These are phyloP conservation scores for Anethum foeniculum DNA, from an alignment of 140 eudicot species.

Conservation along the genomic window DNA sequence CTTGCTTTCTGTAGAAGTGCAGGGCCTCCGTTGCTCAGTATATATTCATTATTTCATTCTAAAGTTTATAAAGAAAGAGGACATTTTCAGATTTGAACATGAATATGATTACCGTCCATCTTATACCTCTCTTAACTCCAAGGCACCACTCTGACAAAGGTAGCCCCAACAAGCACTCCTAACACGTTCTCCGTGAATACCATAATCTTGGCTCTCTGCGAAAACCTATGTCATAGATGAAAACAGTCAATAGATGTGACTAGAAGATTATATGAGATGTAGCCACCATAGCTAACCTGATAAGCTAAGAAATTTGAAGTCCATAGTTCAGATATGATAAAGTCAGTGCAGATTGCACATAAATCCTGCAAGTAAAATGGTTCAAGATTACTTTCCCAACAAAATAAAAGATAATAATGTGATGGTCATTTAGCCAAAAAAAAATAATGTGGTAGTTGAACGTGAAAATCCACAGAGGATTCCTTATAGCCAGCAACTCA, in stretches of 20 bases:
- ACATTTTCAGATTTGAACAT: neutral
- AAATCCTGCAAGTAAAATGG: conserved; percentile 57
- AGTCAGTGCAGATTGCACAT: conserved; percentile 95
- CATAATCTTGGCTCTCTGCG: conserved; percentile 97
- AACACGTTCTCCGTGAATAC: conserved; percentile 93
- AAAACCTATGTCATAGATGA: conserved; percentile 50
- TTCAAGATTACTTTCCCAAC: conserved; percentile 6
- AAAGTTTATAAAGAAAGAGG: neutral
- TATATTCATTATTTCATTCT: neutral
- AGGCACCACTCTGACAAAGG: conserved; percentile 95
- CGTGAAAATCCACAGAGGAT: neutral
- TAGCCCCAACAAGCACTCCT: conserved; percentile 99
- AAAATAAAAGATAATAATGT: neutral
- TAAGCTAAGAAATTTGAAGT: conserved; percentile 90
- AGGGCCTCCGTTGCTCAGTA: neutral
- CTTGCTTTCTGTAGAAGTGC: neutral
- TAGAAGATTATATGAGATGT: conserved; percentile 6
- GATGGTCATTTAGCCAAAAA: neutral
- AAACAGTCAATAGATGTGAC: conserved; percentile 10
- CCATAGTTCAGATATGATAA: conserved; percentile 91
- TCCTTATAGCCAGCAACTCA: neutral
- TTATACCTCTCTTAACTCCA: conserved; percentile 86
- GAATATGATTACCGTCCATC: conserved; percentile 8
- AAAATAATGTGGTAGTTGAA: neutral
- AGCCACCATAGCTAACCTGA: conserved; percentile 54